Percentiles rank a stretch among this genome's conserved stretches.
Evolutionary conservation across 1,139 yeast genomes (phyloP).

Genomic region (Spencermartinsiella ligniputridi): DNA sequence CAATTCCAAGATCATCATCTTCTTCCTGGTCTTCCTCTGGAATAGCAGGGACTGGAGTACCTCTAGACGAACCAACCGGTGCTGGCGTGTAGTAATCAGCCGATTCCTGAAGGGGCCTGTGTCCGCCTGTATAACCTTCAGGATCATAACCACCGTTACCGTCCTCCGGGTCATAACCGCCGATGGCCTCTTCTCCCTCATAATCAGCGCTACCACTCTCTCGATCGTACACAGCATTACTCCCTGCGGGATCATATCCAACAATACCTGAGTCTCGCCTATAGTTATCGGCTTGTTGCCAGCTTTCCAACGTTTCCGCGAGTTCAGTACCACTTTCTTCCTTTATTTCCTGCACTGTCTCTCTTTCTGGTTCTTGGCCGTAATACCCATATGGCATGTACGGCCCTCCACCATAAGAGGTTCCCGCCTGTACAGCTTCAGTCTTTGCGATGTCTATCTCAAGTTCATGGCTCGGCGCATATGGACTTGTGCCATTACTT

Average conservation of each 20-base stretch:
- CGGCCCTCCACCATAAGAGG: background rate
- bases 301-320: too few species aligned
- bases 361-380: too few species aligned
- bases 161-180: background rate
- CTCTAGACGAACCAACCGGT: constrained; percentile 4
- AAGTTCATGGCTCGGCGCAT: background rate
- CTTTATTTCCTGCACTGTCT: too few species aligned
- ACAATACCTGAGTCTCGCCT: too few species aligned
- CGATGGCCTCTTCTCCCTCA: too few species aligned
- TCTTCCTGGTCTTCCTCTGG: constrained; percentile 40
- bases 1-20: constrained; percentile 32
- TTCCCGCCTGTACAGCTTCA: background rate
- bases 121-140: background rate
- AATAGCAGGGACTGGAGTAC: constrained; percentile 9
- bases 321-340: too few species aligned
- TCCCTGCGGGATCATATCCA: too few species aligned
- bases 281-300: too few species aligned
- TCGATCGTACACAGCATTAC: too few species aligned
- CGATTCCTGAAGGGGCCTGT: too few species aligned
- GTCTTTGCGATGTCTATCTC: background rate
- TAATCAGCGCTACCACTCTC: too few species aligned
- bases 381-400: background rate
- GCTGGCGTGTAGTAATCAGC: constrained; percentile 12
- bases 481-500: background rate
- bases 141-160: background rate